These are phyloP conservation scores for Eimeria acervulina DNA, from an alignment of 169 alveolate genomes.

Conservation along the genomic window DNA sequence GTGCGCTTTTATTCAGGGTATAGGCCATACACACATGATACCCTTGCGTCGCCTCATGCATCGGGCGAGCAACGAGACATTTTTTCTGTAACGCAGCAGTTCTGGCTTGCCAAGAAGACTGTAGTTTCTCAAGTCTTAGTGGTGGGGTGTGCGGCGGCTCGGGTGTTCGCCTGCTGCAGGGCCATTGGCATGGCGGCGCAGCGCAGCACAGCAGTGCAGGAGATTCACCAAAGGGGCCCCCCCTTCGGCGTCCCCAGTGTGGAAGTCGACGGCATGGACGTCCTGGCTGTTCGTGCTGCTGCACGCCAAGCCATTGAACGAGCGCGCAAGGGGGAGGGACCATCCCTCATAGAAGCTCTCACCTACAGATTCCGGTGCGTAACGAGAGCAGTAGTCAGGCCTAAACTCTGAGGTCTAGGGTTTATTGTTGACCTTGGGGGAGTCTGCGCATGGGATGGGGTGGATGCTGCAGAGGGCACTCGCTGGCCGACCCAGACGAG, in stretches of 20 bases:
- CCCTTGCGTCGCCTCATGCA: too few species aligned
- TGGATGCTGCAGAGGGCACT: constrained; percentile 86
- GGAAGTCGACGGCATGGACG: constrained; percentile 90
- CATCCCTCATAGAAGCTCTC: constrained; percentile 88
- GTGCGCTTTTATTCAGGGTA: neutral
- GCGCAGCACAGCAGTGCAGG: constrained; percentile 86
- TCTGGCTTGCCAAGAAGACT: neutral
- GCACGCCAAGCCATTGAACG: constrained; percentile 86
- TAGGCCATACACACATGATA: neutral
- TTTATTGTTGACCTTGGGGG: neutral
- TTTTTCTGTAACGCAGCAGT: neutral
- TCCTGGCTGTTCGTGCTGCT: constrained; percentile 84
- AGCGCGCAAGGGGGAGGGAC: constrained; percentile 88
- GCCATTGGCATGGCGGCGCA: constrained; percentile 90
- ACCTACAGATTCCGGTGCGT: constrained; percentile 87
- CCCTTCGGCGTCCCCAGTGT: constrained; percentile 87
- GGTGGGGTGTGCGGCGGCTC: neutral
- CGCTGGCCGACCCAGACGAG: constrained; percentile 90
- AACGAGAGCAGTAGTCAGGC: neutral
- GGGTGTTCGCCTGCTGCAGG: constrained; percentile 50
- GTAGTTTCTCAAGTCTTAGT: too few species aligned
- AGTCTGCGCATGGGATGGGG: neutral
- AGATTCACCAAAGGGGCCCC: constrained; percentile 84
- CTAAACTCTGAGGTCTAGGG: neutral
- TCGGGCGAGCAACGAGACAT: neutral